These are phyloP conservation scores for Biscutella laevigata DNA, from an alignment of 441 rosid species.

Conservation along the genomic window DNA sequence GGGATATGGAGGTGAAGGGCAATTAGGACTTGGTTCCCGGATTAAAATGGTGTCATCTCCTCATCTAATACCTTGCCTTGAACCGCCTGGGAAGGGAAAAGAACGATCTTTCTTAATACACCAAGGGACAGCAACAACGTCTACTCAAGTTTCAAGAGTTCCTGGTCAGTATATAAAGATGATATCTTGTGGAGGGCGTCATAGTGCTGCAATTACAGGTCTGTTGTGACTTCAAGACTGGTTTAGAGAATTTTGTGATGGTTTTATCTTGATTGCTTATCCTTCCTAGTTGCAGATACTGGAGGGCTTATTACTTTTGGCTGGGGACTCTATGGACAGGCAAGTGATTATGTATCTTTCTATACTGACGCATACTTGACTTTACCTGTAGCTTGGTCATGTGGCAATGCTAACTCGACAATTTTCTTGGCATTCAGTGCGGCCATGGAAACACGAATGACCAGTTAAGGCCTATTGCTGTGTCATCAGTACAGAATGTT, in stretches of 20 bases:
- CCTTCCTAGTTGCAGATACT: slow-evolving; percentile 36
- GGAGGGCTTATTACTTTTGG: slow-evolving; percentile 54
- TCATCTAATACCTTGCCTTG: slow-evolving; percentile 50
- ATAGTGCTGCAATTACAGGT: slow-evolving; percentile 61
- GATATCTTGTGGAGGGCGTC: slow-evolving; percentile 69
- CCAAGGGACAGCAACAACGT: slow-evolving; percentile 35
- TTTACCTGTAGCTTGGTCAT: not conserved
- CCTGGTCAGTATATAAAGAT: slow-evolving; percentile 47
- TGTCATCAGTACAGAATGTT: slow-evolving; percentile 37
- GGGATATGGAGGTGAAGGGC: slow-evolving; percentile 84
- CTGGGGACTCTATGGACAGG: slow-evolving; percentile 66
- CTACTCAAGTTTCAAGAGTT: slow-evolving; percentile 27
- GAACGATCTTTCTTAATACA: slow-evolving; percentile 30
- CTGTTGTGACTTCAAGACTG: not conserved
- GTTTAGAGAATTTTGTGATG: not conserved
- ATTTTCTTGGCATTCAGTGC: slow-evolving; percentile 38
- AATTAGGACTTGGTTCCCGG: slow-evolving; percentile 60
- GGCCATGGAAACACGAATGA: slow-evolving; percentile 67
- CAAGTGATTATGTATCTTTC: too few relatives aligned
- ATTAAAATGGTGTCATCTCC: slow-evolving; percentile 66
- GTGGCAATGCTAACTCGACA: not conserved
- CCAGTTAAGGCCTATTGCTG: slow-evolving; percentile 50
- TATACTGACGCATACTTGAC: too few relatives aligned
- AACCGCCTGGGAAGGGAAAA: slow-evolving; percentile 30
- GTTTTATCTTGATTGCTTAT: slow-evolving; percentile 7